Base-by-base conservation (phyloP, 257 asterid species). In the Primulina huaijiensis region DNA sequence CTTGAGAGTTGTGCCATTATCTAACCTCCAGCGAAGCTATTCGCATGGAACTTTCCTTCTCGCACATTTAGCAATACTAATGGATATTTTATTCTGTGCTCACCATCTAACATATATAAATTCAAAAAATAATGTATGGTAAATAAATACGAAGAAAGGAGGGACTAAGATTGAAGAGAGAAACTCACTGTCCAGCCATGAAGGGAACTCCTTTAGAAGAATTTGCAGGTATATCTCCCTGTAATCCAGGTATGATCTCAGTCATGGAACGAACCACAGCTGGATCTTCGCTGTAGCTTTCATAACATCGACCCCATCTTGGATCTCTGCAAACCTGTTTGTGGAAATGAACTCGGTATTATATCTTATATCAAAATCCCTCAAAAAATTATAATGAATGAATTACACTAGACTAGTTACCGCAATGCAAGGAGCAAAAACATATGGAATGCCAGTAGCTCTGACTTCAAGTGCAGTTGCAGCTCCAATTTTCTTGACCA, bases 221-320 rank as follows among this genome's bases (percentile, higher is more conserved):
- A 46, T 71, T 64, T n/a, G 72, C 2, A 29, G 82, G 85, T 53
- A 77, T 65, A 21, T 77, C 82, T 68, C 85, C 82, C 16, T 77
- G 82, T 8, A 77, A 52, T 33, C 85, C 85, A n/a, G 74, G 62
- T 64, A 81, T 77, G 31, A 77, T 64, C 70, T 77, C 78, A 6
- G 80, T 69, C 85, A 81, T 81, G 43, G 82, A 59, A 38, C 72
- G 43, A 33, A 81, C 85, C 30, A 81, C 60, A 16, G 60, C 62
- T 0, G 85, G 78, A 73, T 83, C 87, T 80, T 83, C 87, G 17
- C 83, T 80, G 50, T 75, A 83, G 69, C 87, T 83, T 70, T 81
- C 82, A 4, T 74, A 81, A 50, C 85, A 81, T 69, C 85, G 76
- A 9, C 85, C 82, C 82, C 80, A 77, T 72, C 82, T 72, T 0